Evolutionary conservation across 805 yeast genomes (phyloP).

Genomic region (Dipodascopsis uninucleata): DNA sequence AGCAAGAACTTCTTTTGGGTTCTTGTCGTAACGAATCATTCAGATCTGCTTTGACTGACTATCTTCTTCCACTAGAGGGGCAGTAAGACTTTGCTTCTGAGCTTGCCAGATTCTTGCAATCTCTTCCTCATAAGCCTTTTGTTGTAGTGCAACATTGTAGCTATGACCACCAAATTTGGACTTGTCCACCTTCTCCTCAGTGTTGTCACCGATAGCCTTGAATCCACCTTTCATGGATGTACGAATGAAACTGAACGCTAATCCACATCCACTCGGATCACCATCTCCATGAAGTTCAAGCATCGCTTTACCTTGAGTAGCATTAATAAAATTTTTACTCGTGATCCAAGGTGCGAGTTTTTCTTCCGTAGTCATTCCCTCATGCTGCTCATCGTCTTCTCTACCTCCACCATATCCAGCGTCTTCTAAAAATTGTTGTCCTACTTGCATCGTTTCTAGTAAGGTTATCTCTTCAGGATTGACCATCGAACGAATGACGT

Average conservation of each 20-base stretch:
- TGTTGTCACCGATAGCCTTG: conserved; percentile 41
- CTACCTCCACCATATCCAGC: conserved; percentile 52
- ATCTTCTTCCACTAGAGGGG: not conserved
- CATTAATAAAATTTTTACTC: conserved; percentile 84
- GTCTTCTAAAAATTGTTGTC: conserved; percentile 86
- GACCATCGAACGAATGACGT: conserved; percentile 74
- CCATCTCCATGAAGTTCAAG: conserved; percentile 91
- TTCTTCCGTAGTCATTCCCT: conserved; percentile 61
- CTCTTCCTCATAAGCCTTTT: conserved; percentile 87
- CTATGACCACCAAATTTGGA: conserved; percentile 59
- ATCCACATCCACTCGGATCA: conserved; percentile 88
- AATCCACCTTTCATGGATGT: conserved; percentile 97
- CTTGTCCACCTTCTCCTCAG: conserved; percentile 41
- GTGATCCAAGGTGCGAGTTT: conserved; percentile 92
- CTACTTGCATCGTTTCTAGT: conserved; percentile 87
- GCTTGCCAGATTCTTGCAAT: conserved; percentile 84
- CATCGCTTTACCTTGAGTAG: conserved; percentile 97
- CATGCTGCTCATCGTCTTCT: conserved; percentile 42
- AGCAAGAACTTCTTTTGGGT: too few species aligned
- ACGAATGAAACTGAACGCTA: conserved; percentile 80
- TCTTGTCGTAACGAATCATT: too few species aligned
- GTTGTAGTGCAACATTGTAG: conserved; percentile 80
- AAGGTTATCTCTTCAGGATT: conserved; percentile 87
- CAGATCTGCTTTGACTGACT: too few species aligned
- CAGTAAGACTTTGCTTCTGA: conserved; percentile 43